phyloP scores from a whole-genome alignment of 805 yeast genomes.

The Komagataella ulmi region DNA sequence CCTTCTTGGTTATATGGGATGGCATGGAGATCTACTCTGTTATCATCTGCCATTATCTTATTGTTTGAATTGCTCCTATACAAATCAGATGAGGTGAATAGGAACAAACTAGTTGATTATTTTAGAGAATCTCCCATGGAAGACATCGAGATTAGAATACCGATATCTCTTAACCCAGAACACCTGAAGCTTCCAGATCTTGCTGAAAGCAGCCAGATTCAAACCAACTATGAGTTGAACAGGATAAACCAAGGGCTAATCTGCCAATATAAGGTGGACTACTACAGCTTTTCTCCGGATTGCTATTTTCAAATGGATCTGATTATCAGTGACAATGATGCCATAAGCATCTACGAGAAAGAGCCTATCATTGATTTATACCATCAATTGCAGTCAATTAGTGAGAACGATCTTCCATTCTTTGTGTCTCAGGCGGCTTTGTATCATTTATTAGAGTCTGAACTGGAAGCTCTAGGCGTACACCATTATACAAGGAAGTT shows the following conservation, averaged over 20 bases:
- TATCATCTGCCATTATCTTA: neutral
- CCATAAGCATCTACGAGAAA: constrained; percentile 1
- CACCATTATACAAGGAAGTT: neutral
- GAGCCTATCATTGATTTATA: constrained; percentile 1
- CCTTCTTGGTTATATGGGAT: neutral
- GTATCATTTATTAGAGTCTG: constrained; percentile 30
- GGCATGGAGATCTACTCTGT: neutral
- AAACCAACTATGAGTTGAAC: constrained; percentile 23
- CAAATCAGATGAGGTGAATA: neutral
- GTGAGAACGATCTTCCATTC: constrained; percentile 50
- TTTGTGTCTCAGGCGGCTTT: constrained; percentile 39
- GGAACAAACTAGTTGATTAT: neutral
- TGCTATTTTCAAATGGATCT: neutral
- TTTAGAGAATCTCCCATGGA: constrained; percentile 14
- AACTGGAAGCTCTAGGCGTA: constrained; percentile 13
- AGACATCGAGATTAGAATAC: constrained; percentile 24
- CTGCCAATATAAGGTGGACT: neutral
- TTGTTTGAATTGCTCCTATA: neutral
- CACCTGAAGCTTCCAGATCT: constrained; percentile 34
- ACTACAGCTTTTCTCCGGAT: neutral
- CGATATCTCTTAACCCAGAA: constrained; percentile 23
- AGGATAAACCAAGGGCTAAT: neutral
- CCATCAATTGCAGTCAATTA: constrained; percentile 22
- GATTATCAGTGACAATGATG: constrained; percentile 1
- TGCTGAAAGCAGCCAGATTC: constrained; percentile 22